phyloP scores from a whole-genome alignment of 2,329 filamentous ascomycete species.

The Trichoderma endophyticum region DNA sequence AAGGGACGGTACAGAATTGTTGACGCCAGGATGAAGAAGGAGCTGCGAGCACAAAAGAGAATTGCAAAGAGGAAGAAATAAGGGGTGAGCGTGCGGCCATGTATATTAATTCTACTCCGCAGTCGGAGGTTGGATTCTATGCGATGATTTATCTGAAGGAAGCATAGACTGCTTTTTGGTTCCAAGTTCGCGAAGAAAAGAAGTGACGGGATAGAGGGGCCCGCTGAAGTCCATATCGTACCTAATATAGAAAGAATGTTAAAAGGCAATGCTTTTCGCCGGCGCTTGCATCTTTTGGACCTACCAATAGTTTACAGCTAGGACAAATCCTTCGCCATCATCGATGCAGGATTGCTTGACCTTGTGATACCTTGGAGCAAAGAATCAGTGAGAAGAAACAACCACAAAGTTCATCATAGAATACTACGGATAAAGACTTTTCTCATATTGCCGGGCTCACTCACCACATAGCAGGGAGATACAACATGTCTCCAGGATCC shows the following conservation, averaged over 20 bases:
- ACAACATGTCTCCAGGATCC: constrained; percentile 73
- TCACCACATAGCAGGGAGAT: constrained; percentile 76
- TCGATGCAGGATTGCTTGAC: constrained; percentile 67
- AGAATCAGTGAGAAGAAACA: neutral
- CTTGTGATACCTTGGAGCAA: constrained; percentile 64
- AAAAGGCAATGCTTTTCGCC: neutral
- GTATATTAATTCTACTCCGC: neutral
- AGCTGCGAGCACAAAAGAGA: constrained; percentile 83
- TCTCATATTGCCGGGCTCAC: constrained; percentile 22
- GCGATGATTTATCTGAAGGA: neutral
- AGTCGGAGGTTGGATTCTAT: neutral
- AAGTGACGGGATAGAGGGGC: constrained; percentile 59
- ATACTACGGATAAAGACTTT: neutral
- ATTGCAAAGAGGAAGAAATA: constrained; percentile 66
- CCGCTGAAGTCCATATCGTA: constrained; percentile 78
- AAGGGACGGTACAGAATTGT: constrained; percentile 99
- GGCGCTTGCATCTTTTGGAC: constrained; percentile 22
- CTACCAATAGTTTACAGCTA: constrained; percentile 79
- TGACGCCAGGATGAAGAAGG: constrained; percentile 93
- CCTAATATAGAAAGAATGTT: constrained; percentile 40
- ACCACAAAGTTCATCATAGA: neutral
- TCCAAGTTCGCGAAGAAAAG: constrained; percentile 49
- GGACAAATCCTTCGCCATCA: constrained; percentile 70
- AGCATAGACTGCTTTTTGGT: neutral
- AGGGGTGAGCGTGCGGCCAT: neutral